Evolutionary conservation across 2,329 filamentous ascomycete genomes (phyloP).

Genomic region (Penicillium psychrosexuale): DNA sequence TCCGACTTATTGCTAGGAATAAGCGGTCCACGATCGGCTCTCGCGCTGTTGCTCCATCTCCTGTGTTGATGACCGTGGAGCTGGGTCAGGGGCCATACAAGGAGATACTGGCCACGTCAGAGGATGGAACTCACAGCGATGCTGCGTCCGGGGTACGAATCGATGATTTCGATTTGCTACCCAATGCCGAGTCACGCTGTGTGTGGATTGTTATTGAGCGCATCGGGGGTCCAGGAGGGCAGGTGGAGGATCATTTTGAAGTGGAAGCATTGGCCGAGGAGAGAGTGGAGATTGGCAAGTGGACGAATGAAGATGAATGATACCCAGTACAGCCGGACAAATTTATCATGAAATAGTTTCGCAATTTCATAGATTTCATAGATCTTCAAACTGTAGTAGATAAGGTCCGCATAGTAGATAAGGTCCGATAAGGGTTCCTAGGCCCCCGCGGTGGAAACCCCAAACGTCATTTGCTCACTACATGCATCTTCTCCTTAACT

Average conservation of each 20-base stretch:
- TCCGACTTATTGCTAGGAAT: slow-evolving; percentile 56
- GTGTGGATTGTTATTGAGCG: slow-evolving; percentile 81
- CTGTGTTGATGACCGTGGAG: slow-evolving; percentile 70
- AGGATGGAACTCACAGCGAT: slow-evolving; percentile 73
- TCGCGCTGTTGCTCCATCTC: slow-evolving; percentile 42
- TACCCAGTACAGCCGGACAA: neutral
- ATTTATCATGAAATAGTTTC: neutral
- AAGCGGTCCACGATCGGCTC: slow-evolving; percentile 42
- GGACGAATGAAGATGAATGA: slow-evolving; percentile 38
- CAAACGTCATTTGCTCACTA: slow-evolving; percentile 24
- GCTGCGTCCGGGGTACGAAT: slow-evolving; percentile 64
- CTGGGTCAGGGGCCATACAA: slow-evolving; percentile 68
- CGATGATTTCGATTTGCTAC: slow-evolving; percentile 70
- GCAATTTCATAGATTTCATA: neutral
- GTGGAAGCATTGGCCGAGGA: slow-evolving; percentile 45
- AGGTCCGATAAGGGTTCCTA: neutral
- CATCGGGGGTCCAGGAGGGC: slow-evolving; percentile 60
- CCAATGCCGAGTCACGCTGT: slow-evolving; percentile 56
- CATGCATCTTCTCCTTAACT: slow-evolving; percentile 2
- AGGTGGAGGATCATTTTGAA: slow-evolving; percentile 43
- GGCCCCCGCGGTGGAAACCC: slow-evolving; percentile 21
- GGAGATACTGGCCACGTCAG: slow-evolving; percentile 62
- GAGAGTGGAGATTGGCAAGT: slow-evolving; percentile 43
- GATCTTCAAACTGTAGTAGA: neutral
- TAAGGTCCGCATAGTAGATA: neutral